Base-by-base conservation (phyloP, 2,329 filamentous ascomycete genomes). In the Penicillium sp. region DNA sequence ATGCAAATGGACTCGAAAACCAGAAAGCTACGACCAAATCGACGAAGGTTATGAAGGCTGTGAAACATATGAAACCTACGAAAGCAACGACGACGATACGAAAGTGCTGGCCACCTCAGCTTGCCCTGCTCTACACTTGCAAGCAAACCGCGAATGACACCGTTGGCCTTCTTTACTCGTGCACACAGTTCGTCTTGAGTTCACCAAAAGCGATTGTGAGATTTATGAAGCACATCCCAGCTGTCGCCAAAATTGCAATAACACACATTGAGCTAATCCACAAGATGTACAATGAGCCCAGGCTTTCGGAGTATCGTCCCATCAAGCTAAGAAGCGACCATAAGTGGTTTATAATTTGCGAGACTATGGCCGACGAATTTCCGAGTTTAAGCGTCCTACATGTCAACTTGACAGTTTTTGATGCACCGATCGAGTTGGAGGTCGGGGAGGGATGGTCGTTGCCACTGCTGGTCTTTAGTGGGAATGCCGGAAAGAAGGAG, bases 61-160 rank as follows among this genome's bases (percentile, higher is more conserved):
- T 26, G 26, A 26, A 26, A 26, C 26, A 4, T 26, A 26, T 6
- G 26, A 26, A 26, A 26, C 26, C 26, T 26, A 8, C 44, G 17
- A 46, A 46, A 46, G 13, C 44, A 46, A 26, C 11, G 26, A 4
- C 23, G 17, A 23, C 21, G 26, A 48, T 4, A 6, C 11, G 19
- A 8, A 19, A 29, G 46, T 26, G 21, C 23, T 50, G 29, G 4
- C 55, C 49, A 48, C 44, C 46, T 6, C 46, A 44, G 23, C 45
- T 93, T 17, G 80, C 81, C 1, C 79, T 91, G 30, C 81, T 91
- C 66, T 82, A 86, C 52, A 85, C 86, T 31, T 90, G 85, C 71
- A 84, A 82, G 56, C 84, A 83, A 56, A 78, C 91, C 46, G 85
- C 90, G 69, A 72, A 76, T 17, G 90, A 92, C 74, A 87, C 89